Evolutionary conservation across 2,329 filamentous ascomycete genomes (phyloP), one percentile per base, ranked within the genome.

Genomic region (Epichloe gansuensis): DNA sequence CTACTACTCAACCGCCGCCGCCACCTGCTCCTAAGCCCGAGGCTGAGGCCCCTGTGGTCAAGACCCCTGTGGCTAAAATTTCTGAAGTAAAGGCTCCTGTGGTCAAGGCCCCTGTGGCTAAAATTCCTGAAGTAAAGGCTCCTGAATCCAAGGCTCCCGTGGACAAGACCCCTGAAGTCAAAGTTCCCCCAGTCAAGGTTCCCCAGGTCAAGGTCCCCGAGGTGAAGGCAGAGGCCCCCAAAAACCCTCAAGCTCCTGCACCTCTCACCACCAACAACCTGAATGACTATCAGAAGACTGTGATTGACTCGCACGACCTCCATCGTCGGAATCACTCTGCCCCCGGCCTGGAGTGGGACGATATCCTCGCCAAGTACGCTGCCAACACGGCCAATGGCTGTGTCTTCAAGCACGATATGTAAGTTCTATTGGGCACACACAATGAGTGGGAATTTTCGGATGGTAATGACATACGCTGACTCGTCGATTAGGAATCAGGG

Each of bases 301-400:
- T 76, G 48, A 61, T 91, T 48, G 74, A 82, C 60, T 80, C 87
- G 65, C 93, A 97, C 82, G 96, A 96, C 72, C 62, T 84, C 50
- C 87, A 93, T 71, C 90, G 93, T 57, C 66, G 74, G 63, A 94
- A 93, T 73, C 89, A 96, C 77, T 84, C 84, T 17, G 81, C 81
- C 38, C 63, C 69, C 23, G 76, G 71, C 44, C 64, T 96, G 45
- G 64, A 62, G 49, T 97, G 87, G 85, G 76, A 83, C 60, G 63
- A 71, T 8, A 70, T 71, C 43, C 78, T 89, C 51, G 85, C 81
- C 51, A 63, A 65, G 51, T 87, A 77, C 55, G 89, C 89, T 42
- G 58, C 71, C 47, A 70, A 71, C 52, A 79, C 83, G 50, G 89
- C 88, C 54, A 62, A 75, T 34, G 74, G 66, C 36, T 95, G 89